Percentiles rank a stretch among this genome's conserved stretches.
phyloP scores from a whole-genome alignment of 352 stramenopile species.

The Pythium pyrilobum region DNA sequence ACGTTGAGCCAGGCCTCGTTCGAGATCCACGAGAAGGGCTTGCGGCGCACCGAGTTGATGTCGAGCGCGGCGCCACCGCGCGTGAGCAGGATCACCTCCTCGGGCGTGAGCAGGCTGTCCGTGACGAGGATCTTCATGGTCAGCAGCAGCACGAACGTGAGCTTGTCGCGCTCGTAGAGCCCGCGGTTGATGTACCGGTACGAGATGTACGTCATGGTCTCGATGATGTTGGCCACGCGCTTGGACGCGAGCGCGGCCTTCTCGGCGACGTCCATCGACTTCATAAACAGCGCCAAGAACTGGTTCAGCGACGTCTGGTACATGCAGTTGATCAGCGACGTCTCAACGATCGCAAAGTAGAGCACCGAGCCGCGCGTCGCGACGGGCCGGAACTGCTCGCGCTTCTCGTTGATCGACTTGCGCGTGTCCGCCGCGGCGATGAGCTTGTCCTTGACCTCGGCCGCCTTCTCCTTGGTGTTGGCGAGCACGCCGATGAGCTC shows the following conservation, averaged over 20 bases:
- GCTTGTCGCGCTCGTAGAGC: slow-evolving; percentile 97
- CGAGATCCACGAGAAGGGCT: slow-evolving; percentile 97
- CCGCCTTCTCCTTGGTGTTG: slow-evolving; percentile 98
- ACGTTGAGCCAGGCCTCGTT: slow-evolving; percentile 98
- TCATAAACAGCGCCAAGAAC: slow-evolving; percentile 98
- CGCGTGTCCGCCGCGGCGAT: slow-evolving; percentile 95
- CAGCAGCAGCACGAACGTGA: slow-evolving; percentile 96
- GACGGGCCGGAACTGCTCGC: slow-evolving; percentile 97
- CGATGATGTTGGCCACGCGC: slow-evolving; percentile 98
- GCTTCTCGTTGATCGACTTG: slow-evolving; percentile 97
- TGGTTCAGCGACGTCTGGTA: slow-evolving; percentile 98
- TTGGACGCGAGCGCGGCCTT: slow-evolving; percentile 97
- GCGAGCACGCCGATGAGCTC: slow-evolving; percentile 97
- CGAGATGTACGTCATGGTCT: slow-evolving; percentile 98
- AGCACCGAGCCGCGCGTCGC: slow-evolving; percentile 96
- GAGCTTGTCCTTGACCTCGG: slow-evolving; percentile 97
- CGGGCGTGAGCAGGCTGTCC: slow-evolving; percentile 87
- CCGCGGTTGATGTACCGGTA: slow-evolving; percentile 99
- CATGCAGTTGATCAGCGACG: slow-evolving; percentile 98
- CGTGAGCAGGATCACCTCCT: slow-evolving; percentile 95
- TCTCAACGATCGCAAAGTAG: slow-evolving; percentile 99
- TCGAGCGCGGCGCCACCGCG: slow-evolving; percentile 94
- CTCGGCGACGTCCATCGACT: slow-evolving; percentile 96
- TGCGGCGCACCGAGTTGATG: slow-evolving; percentile 94
- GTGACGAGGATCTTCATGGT: slow-evolving; percentile 98